A percentile compares a stretch with the other conserved stretches of the same genome.
phyloP scores from a whole-genome alignment of 192 early-diverging fungal genomes.

The Linnemannia exigua region DNA sequence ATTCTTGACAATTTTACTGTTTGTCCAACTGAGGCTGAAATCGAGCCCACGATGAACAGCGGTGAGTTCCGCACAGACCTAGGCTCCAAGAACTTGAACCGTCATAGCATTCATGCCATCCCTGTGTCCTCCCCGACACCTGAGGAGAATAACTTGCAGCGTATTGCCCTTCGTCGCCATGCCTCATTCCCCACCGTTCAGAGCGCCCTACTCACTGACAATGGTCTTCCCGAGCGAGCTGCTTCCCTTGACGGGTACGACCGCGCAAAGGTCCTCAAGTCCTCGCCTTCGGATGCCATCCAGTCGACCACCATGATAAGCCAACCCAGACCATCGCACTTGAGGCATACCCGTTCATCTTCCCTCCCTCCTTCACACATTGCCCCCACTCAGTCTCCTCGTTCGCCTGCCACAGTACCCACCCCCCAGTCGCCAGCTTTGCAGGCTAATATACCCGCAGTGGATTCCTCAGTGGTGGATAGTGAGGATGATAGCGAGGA shows the following conservation, averaged over 20 bases:
- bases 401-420: conserved; percentile 13
- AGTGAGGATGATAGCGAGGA: not conserved
- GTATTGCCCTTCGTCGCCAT: conserved; percentile 16
- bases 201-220: not conserved
- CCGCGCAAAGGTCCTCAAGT: conserved; percentile 27
- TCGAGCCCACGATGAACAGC: not conserved
- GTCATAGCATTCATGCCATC: conserved; percentile 25
- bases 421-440: not conserved
- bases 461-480: not conserved
- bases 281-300: conserved; percentile 25
- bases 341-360: conserved; percentile 14
- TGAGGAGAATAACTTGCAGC: not conserved
- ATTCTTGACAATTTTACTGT: conserved; percentile 11
- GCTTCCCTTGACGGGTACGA: conserved; percentile 29
- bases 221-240: conserved; percentile 8
- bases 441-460: conserved; percentile 25
- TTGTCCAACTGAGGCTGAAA: conserved; percentile 4
- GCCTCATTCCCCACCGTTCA: conserved; percentile 34
- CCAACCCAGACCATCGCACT: conserved; percentile 20
- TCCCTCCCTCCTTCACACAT: conserved; percentile 11
- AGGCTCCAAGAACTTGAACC: not conserved
- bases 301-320: conserved; percentile 47
- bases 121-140: not conserved
- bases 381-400: not conserved
- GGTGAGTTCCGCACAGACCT: not conserved